Evolutionary conservation across 2,329 filamentous ascomycete species (phyloP).

Genomic region (Plectosphaerella sp.): DNA sequence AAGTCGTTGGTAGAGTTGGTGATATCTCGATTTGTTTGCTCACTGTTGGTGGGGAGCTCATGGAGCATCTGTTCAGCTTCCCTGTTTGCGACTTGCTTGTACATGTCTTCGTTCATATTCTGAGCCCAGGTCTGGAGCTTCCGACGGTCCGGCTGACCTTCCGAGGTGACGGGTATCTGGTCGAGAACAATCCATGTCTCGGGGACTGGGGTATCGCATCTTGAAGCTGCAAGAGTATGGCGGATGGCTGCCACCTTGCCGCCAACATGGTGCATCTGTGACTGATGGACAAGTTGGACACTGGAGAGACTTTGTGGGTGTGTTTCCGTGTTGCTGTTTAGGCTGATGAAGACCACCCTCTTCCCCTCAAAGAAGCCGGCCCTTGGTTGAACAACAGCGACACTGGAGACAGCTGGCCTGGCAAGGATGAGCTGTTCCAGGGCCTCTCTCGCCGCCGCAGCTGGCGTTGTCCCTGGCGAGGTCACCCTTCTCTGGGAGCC

Average conservation of each 20-base stretch:
- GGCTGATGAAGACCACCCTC: constrained; percentile 40
- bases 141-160: constrained; percentile 33
- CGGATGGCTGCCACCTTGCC: constrained; percentile 35
- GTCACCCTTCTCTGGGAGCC: not conserved
- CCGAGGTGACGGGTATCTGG: constrained; percentile 36
- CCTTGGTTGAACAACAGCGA: constrained; percentile 39
- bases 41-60: constrained; percentile 17
- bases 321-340: constrained; percentile 23
- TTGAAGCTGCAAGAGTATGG: constrained; percentile 20
- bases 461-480: constrained; percentile 16
- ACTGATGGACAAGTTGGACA: constrained; percentile 27
- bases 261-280: constrained; percentile 34
- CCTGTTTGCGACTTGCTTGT: constrained; percentile 40
- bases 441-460: not conserved
- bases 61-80: constrained; percentile 29
- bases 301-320: constrained; percentile 17
- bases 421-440: constrained; percentile 32
- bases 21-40: too few relatives aligned
- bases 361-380: constrained; percentile 47
- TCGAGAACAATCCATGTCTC: constrained; percentile 44
- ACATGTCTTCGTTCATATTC: constrained; percentile 42
- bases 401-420: constrained; percentile 33
- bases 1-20: too few relatives aligned
- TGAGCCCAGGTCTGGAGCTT: constrained; percentile 49
- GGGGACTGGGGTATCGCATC: constrained; percentile 28